These are phyloP conservation scores for Russula dissimulans DNA, from an alignment of 768 basidiomycete genomes.

Conservation along the genomic window DNA sequence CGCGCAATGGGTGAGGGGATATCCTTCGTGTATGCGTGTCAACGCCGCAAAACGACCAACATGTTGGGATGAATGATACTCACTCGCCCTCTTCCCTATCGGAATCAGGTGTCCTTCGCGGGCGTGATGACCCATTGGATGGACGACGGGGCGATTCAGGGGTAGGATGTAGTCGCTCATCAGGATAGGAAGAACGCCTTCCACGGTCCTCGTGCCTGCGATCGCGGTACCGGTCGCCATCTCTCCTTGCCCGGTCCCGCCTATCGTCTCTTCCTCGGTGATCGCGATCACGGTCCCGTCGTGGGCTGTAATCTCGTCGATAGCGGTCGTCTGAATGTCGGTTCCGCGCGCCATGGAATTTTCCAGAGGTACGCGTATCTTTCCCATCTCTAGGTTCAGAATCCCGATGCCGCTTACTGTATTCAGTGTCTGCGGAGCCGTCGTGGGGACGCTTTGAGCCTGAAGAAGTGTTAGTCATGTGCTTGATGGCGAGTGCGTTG, in stretches of 20 bases:
- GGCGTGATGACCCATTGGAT: constrained; percentile 17
- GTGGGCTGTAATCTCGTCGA: constrained; percentile 21
- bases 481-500: constrained; percentile 35
- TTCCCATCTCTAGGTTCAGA: constrained; percentile 58
- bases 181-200: constrained; percentile 5
- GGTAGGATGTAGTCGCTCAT: constrained; percentile 15
- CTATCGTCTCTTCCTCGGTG: constrained; percentile 30
- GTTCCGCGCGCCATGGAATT: constrained; percentile 23
- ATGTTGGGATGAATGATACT: constrained; percentile 37
- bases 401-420: constrained; percentile 46
- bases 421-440: constrained; percentile 34
- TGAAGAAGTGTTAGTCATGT: constrained; percentile 76
- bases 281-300: constrained; percentile 23
- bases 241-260: constrained; percentile 29
- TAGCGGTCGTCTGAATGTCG: constrained; percentile 31
- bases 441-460: constrained; percentile 78
- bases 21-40: constrained; percentile 37
- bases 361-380: constrained; percentile 44
- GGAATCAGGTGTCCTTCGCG: constrained; percentile 29
- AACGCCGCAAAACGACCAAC: constrained; percentile 9
- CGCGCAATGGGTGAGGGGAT: constrained; percentile 39
- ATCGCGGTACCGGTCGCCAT: constrained; percentile 26
- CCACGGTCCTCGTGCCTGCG: constrained; percentile 13
- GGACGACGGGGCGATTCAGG: constrained; percentile 12
- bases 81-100: constrained; percentile 92